Conservation (phyloP, 345 rosid species). For the Eucalyptus curtisii region DNA sequence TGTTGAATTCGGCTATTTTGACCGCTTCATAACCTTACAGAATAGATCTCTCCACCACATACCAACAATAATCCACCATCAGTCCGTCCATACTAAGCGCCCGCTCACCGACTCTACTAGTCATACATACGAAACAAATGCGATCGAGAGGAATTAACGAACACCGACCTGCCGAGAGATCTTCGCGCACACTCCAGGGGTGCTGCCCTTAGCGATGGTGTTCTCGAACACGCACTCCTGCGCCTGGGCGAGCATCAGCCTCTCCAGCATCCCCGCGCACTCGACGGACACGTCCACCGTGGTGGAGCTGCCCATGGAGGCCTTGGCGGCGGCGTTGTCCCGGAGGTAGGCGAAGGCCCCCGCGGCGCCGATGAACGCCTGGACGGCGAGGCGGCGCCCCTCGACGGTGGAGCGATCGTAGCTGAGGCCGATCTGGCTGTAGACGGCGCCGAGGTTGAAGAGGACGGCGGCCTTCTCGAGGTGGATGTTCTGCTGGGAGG, state of each 20-base stretch:
- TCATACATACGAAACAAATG: background rate
- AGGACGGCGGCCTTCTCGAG: conserved; percentile 88
- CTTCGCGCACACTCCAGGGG: conserved; percentile 93
- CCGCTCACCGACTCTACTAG: background rate
- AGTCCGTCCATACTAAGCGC: background rate
- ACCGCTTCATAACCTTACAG: background rate
- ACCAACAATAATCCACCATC: background rate
- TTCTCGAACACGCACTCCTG: conserved; percentile 98
- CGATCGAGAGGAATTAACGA: background rate
- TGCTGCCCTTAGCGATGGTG: conserved; percentile 90
- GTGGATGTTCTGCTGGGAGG: conserved; percentile 85
- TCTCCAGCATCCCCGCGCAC: conserved; percentile 89
- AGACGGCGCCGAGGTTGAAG: conserved; percentile 74
- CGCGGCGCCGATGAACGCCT: conserved; percentile 79
- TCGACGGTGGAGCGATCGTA: conserved; percentile 72
- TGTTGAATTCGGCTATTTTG: background rate
- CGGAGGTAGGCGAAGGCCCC: conserved; percentile 64
- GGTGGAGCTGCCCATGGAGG: conserved; percentile 55
- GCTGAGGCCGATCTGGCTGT: conserved; percentile 83
- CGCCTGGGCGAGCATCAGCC: conserved; percentile 93
- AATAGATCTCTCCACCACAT: background rate
- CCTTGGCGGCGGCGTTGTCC: conserved; percentile 74
- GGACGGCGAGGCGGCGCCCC: conserved; percentile 76
- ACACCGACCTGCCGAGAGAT: conserved; percentile 80
- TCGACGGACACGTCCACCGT: conserved; percentile 82